phyloP scores from a whole-genome alignment of 192 early-diverging fungal genomes.

The Coemansia sp. region DNA sequence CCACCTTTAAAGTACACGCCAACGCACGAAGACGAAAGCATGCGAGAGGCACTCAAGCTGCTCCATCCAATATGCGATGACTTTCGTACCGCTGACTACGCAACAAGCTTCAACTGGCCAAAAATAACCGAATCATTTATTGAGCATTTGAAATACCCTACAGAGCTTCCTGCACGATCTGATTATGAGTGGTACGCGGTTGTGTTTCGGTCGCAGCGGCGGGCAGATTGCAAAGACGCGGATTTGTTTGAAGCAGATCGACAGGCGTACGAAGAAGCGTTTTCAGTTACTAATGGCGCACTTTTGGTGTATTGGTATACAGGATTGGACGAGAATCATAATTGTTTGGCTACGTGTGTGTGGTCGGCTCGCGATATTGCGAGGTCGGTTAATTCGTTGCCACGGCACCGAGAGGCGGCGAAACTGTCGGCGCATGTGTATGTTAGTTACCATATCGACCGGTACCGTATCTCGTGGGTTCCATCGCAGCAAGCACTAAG shows the following conservation, averaged over 20 bases:
- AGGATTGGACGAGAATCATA: constrained; percentile 33
- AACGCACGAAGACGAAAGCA: constrained; percentile 40
- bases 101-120: constrained; percentile 39
- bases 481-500: not conserved
- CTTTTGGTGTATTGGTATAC: constrained; percentile 49
- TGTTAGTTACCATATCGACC: constrained; percentile 40
- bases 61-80: constrained; percentile 16
- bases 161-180: not conserved
- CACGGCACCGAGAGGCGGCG: constrained; percentile 28
- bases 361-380: constrained; percentile 43
- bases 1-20: constrained; percentile 13
- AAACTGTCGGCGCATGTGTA: constrained; percentile 39
- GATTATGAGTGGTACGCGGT: constrained; percentile 40
- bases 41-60: constrained; percentile 34
- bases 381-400: constrained; percentile 38
- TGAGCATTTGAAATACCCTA: not conserved
- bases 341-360: constrained; percentile 48
- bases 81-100: constrained; percentile 37
- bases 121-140: constrained; percentile 22
- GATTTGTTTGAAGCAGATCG: constrained; percentile 44
- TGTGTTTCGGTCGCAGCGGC: constrained; percentile 43
- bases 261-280: constrained; percentile 44
- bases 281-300: constrained; percentile 25
- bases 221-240: constrained; percentile 32
- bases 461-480: constrained; percentile 26